Evolutionary conservation across 495 filamentous ascomycete species (phyloP), one percentile per base, ranked within the genome.

Genomic region (Neurospora tetraspora): DNA sequence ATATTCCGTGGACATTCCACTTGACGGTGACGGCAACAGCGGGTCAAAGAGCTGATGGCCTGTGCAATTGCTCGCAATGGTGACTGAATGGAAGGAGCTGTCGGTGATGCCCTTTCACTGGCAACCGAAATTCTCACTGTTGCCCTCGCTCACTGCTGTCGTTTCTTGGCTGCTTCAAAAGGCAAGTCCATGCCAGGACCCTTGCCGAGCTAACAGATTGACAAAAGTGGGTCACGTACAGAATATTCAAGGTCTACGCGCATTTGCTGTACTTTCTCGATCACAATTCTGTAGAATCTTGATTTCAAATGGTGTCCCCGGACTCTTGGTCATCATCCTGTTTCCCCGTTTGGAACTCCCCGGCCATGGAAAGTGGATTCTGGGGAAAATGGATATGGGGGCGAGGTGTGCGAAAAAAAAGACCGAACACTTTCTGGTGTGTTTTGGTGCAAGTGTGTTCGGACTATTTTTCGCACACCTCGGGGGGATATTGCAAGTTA

Each of bases 31-130:
- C 45, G 45, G 45, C 45, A 47, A 47, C n/a, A 47, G 9, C n/a
- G n/a, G n/a, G 45, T 47, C 45, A 47, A 47, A 47, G 43, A 47
- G n/a, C 43, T 47, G n/a, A 47, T 47, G 43, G n/a, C 43, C n/a
- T 45, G 43, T 47, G 43, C 43, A 23, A 4, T 45, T 20, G n/a
- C 18, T 20, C 43, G 43, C n/a, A 43, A 45, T 20, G 42, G 42
- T 20, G 42, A 45, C 43, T 43, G 40, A 42, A 42, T 42, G 42
- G 42, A 43, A 43, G 42, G 42, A 43, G 16, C 14, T 43, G 34
- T 36, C 34, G 6, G 34, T 36, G 34, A 36, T 36, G 39, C 39
- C 39, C n/a, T n/a, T n/a, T n/a, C 31, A 34, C 31, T 34, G 31
- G 31, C 31, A 34, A 34, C 31, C 31, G 31, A 34, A 34, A 3